A percentile compares a stretch with the other conserved stretches of the same genome.
These are phyloP conservation scores for Pseudisothecium myosuroides DNA, from an alignment of 225 moss, liverwort and hornwort species.

Conservation along the genomic window DNA sequence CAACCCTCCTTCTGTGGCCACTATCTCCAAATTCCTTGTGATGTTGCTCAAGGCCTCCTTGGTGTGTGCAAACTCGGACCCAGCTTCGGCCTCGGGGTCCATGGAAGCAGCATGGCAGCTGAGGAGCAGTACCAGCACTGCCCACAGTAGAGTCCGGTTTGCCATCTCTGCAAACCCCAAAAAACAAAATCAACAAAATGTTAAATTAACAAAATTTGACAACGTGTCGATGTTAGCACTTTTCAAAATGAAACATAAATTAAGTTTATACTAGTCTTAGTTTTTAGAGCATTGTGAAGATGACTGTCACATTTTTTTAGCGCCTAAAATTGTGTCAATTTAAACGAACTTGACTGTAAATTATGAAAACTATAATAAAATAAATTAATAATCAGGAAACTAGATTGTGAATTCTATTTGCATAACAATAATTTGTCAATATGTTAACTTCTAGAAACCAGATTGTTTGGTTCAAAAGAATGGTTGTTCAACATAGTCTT, in stretches of 20 bases:
- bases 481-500: too few relatives aligned
- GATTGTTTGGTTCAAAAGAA: background rate
- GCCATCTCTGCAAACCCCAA: background rate
- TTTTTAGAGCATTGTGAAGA: background rate
- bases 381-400: background rate
- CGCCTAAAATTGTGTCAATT: fast-evolving
- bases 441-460: background rate
- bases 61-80: background rate
- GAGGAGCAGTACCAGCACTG: background rate
- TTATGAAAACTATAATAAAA: too few relatives aligned
- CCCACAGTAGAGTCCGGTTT: background rate
- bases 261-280: background rate
- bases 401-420: background rate
- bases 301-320: background rate
- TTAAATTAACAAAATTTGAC: background rate
- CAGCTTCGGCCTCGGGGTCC: background rate
- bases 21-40: background rate
- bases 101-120: background rate
- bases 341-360: background rate
- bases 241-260: background rate
- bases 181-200: too few relatives aligned
- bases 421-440: background rate
- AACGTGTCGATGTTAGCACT: fast-evolving
- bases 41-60: background rate
- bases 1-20: background rate